Evolutionary conservation across 2,329 filamentous ascomycete genomes (phyloP), one percentile per base, ranked within the genome.

Genomic region (Didymella sp.): DNA sequence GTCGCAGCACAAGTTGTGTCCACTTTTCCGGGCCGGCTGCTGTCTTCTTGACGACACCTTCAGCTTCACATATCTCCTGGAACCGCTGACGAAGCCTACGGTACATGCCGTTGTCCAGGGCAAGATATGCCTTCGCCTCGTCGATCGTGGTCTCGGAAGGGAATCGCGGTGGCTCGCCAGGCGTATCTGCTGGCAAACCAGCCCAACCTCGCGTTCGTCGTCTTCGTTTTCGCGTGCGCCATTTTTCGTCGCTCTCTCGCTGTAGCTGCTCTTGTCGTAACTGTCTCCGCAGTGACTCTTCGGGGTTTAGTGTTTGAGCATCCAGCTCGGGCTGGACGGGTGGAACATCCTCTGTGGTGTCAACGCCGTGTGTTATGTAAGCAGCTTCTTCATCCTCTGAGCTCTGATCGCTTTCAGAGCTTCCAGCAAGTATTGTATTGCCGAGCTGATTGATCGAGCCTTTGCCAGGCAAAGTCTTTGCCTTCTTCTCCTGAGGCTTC

Each of bases 71-170:
- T 13, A 95, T 90, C 9, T 77, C 78, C 64, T 88, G 84, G 62
- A 92, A 95, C 25, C 84, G 83, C 45, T 86, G 81, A 27, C 91
- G 84, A 15, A 91, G 74, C 56, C 85, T 77, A 28, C 81, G 82
- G 72, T 95, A 95, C 38, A 84, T 78, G 1, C 80, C 74, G 45
- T 82, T 84, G 67, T 89, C 85, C 30, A 96, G 79, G 33, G 78
- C 80, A 25, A 96, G 79, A 57, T 87, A 89, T 12, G 82, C 81
- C 69, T 92, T 91, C 69, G 89, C 88, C 75, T 94, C 89, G 62
- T 91, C 88, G 56, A 95, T 84, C 0, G 90, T 93, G 12, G 89
- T 93, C 74, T 95, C 91, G 0, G 90, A 94, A 1, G 89, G 89
- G 61, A 92, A 95, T 21, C 91, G 85, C 13, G 89, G 87, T 19